Conservation (phyloP, 192 early-diverging fungal genomes). For the Coemansia sp. region DNA sequence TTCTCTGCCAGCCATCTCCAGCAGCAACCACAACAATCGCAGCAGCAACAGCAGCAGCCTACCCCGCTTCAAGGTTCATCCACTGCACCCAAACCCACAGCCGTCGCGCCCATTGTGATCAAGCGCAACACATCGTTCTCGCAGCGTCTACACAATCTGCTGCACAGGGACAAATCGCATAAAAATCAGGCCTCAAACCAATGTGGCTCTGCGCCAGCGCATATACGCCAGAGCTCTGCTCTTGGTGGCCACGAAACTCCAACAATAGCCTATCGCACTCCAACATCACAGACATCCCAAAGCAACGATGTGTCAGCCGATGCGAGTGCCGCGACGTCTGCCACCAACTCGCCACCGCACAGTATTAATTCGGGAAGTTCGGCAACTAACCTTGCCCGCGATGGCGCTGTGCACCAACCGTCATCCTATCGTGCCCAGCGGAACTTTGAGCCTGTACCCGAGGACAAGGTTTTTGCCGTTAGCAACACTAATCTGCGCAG, state of each 20-base stretch:
- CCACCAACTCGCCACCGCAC: conserved; percentile 15
- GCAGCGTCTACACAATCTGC: conserved; percentile 49
- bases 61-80: conserved; percentile 12
- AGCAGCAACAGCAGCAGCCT: conserved; percentile 17
- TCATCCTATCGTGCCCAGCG: conserved; percentile 41
- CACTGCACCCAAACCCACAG: conserved; percentile 7
- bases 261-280: conserved; percentile 48
- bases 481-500: conserved; percentile 41
- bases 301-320: conserved; percentile 31
- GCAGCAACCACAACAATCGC: conserved; percentile 16
- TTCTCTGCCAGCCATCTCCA: conserved; percentile 7
- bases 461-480: conserved; percentile 45
- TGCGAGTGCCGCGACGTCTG: conserved; percentile 23
- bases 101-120: conserved; percentile 35
- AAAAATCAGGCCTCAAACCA: conserved; percentile 12
- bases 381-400: conserved; percentile 11
- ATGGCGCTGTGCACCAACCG: conserved; percentile 4
- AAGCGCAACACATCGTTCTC: conserved; percentile 52
- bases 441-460: conserved; percentile 41
- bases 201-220: conserved; percentile 11
- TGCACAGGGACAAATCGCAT: conserved; percentile 44
- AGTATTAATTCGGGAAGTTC: not conserved
- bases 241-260: conserved; percentile 27
- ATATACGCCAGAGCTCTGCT: conserved; percentile 15
- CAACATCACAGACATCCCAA: conserved; percentile 24